These are phyloP conservation scores for Allodekkera sacchari DNA, from an alignment of 805 yeast genomes.

Conservation along the genomic window DNA sequence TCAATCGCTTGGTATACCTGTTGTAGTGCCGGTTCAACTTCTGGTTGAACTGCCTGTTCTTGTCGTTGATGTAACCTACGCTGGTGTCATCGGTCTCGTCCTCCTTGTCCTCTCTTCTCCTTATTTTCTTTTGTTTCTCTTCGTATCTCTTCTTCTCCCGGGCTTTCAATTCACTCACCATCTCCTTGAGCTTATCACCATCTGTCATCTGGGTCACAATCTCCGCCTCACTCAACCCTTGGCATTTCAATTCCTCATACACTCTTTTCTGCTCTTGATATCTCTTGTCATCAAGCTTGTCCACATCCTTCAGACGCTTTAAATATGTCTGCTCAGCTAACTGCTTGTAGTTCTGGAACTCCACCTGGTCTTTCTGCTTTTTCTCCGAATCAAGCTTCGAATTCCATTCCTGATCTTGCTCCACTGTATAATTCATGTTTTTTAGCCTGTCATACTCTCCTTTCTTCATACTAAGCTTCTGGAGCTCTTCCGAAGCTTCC, in stretches of 20 bases:
- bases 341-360: slow-evolving; percentile 41
- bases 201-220: slow-evolving; percentile 27
- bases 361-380: slow-evolving; percentile 24
- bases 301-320: slow-evolving; percentile 37
- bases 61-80: slow-evolving; percentile 52
- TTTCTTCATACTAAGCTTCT: slow-evolving; percentile 28
- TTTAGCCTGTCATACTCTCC: slow-evolving; percentile 33
- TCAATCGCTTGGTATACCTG: not conserved
- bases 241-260: slow-evolving; percentile 12
- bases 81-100: slow-evolving; percentile 27
- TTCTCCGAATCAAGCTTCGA: slow-evolving; percentile 25
- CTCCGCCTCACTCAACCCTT: slow-evolving; percentile 19
- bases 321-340: slow-evolving; percentile 55
- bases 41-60: slow-evolving; percentile 65
- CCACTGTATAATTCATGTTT: slow-evolving; percentile 51
- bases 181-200: slow-evolving; percentile 20
- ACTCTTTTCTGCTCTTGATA: slow-evolving; percentile 32
- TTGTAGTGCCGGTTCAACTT: slow-evolving; percentile 41
- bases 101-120: slow-evolving; percentile 6
- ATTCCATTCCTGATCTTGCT: slow-evolving; percentile 61
- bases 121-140: slow-evolving; percentile 24
- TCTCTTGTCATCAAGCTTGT: slow-evolving; percentile 25
- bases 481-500: slow-evolving; percentile 23
- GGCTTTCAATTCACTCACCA: slow-evolving; percentile 28
- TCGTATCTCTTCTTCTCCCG: slow-evolving; percentile 28